A percentile compares a stretch with the other conserved stretches of the same genome.
Evolutionary conservation across 176 grass and related monocot species (phyloP).

Genomic region (Miscanthus lutarioriparius): DNA sequence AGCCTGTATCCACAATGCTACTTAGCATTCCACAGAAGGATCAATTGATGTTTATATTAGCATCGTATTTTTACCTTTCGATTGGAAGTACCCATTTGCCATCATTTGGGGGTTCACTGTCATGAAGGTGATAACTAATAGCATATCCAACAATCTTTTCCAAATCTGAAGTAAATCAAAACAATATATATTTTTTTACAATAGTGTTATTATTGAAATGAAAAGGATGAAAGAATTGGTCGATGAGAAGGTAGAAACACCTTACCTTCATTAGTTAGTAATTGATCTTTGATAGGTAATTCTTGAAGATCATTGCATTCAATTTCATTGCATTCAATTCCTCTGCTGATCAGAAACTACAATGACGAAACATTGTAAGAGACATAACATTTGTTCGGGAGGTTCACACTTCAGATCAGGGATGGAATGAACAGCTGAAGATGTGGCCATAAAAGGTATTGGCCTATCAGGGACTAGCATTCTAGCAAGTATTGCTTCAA

Average conservation of each 20-base stretch:
- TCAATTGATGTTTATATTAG: conserved; percentile 11
- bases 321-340: conserved; percentile 62
- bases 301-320: conserved; percentile 70
- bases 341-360: conserved; percentile 60
- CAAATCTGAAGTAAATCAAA: conserved; percentile 50
- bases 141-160: conserved; percentile 47
- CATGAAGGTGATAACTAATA: conserved; percentile 32
- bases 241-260: conserved; percentile 21
- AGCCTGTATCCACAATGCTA: conserved; percentile 53
- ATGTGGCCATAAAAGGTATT: conserved; percentile 2
- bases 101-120: conserved; percentile 2
- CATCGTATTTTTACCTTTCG: conserved; percentile 31
- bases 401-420: conserved; percentile 8
- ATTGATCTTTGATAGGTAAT: conserved; percentile 63
- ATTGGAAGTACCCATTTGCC: conserved; percentile 35
- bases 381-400: not conserved
- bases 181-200: not conserved
- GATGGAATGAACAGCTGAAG: not conserved
- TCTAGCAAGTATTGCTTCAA: not conserved
- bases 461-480: conserved; percentile 13
- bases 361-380: conserved; percentile 1
- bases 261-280: conserved; percentile 70
- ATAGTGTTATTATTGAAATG: not conserved
- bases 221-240: not conserved
- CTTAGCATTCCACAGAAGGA: conserved; percentile 22